These are phyloP conservation scores for Cryptococcus sp. DNA, from an alignment of 1,284 basidiomycete species.

Conservation along the genomic window DNA sequence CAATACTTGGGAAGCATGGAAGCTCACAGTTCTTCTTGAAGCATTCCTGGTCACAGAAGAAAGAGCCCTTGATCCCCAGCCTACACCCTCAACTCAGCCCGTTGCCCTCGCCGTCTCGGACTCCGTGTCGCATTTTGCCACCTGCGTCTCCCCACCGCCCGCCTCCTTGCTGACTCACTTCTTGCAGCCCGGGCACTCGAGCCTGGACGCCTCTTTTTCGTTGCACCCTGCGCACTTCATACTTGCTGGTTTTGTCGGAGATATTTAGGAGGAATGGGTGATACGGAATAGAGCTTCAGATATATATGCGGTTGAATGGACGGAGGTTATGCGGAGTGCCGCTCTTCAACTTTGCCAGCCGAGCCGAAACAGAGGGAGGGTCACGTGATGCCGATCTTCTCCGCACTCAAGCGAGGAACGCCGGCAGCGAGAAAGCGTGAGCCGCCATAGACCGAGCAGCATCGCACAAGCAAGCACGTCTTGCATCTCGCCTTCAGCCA, in stretches of 20 bases:
- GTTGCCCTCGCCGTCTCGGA: neutral
- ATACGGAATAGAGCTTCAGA: neutral
- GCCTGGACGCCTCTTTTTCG: conserved; percentile 44
- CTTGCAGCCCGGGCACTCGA: conserved; percentile 51
- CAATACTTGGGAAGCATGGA: no score
- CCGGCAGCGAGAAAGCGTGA: neutral
- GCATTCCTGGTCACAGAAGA: conserved; percentile 52
- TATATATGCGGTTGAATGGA: neutral
- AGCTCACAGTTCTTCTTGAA: conserved; percentile 51
- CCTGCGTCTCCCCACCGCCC: neutral
- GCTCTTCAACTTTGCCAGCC: neutral
- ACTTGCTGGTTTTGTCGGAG: neutral
- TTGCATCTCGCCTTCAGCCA: neutral
- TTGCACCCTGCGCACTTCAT: conserved; percentile 46
- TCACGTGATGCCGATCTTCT: neutral
- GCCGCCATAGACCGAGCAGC: neutral
- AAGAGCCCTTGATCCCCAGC: conserved; percentile 49
- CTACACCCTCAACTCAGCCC: conserved; percentile 17
- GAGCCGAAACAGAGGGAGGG: no score
- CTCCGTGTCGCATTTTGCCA: neutral
- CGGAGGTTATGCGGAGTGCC: neutral
- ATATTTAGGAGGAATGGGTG: neutral
- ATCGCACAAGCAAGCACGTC: neutral
- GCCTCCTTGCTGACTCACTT: conserved; percentile 33
- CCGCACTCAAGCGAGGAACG: neutral